These are phyloP conservation scores for Umbellularia californica DNA, from an alignment of 164 flowering plant species.

Conservation along the genomic window DNA sequence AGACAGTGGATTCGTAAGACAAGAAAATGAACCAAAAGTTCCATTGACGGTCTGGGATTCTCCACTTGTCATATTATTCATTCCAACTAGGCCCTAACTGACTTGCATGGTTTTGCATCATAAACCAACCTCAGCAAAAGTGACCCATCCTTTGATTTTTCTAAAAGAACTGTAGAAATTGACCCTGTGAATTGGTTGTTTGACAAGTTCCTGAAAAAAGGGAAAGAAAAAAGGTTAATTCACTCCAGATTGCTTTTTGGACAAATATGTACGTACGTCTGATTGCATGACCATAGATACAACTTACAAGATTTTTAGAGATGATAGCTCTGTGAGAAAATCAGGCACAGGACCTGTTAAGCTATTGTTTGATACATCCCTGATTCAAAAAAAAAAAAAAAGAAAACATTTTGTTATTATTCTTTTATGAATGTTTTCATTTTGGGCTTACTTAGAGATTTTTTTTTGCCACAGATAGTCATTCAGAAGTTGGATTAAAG, in stretches of 20 bases:
- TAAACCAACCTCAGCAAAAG: background rate
- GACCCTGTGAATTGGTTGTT: background rate
- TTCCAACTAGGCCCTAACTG: too few relatives aligned
- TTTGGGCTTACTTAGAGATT: too few relatives aligned
- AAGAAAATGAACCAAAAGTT: too few relatives aligned
- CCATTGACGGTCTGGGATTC: too few relatives aligned
- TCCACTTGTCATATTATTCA: too few relatives aligned
- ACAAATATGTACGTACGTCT: background rate
- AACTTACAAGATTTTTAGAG: constrained; percentile 29
- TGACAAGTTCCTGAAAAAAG: background rate
- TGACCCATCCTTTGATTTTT: background rate
- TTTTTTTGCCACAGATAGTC: too few relatives aligned
- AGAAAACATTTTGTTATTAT: background rate
- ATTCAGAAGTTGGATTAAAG: too few relatives aligned
- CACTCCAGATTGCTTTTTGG: background rate
- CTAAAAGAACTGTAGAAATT: background rate
- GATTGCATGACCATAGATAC: background rate
- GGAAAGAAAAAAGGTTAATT: background rate
- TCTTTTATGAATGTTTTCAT: too few relatives aligned
- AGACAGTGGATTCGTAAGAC: too few relatives aligned
- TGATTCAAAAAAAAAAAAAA: background rate
- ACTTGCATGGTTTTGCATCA: too few relatives aligned
- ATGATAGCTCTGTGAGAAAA: constrained; percentile 22
- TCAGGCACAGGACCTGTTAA: constrained; percentile 31
- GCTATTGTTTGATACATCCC: constrained; percentile 29